These are phyloP conservation scores for Schwanniomyces sp. DNA, from an alignment of 805 yeast genomes.

Conservation along the genomic window DNA sequence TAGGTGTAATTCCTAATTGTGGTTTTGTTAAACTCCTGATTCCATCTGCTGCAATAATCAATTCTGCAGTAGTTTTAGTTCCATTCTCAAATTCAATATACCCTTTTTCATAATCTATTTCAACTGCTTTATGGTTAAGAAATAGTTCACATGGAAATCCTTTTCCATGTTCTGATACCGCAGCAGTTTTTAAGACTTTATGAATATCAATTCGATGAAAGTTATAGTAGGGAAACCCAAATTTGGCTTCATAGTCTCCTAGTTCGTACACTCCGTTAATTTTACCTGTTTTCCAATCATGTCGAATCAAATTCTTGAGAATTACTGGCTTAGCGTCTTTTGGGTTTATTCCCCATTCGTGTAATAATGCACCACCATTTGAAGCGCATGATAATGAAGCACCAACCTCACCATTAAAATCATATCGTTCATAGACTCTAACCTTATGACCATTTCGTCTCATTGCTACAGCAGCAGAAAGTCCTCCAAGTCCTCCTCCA, in stretches of 20 bases:
- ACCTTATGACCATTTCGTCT: slow-evolving; percentile 28
- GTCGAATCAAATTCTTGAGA: slow-evolving; percentile 19
- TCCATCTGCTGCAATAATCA: slow-evolving; percentile 24
- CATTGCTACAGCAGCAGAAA: no score
- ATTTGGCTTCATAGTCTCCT: neutral
- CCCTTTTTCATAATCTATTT: slow-evolving; percentile 17
- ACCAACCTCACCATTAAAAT: slow-evolving; percentile 28
- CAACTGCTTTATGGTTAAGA: slow-evolving; percentile 7
- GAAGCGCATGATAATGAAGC: slow-evolving; percentile 29
- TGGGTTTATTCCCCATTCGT: slow-evolving; percentile 24
- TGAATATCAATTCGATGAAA: no score
- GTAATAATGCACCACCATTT: slow-evolving; percentile 24
- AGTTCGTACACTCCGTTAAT: slow-evolving; percentile 18
- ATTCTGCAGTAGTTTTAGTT: slow-evolving; percentile 11
- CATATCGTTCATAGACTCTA: slow-evolving; percentile 23
- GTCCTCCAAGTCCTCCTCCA: no score
- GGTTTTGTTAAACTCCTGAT: slow-evolving; percentile 18
- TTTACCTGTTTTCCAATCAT: slow-evolving; percentile 21
- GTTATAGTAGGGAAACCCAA: no score
- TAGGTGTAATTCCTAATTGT: slow-evolving; percentile 17
- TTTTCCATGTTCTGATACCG: slow-evolving; percentile 15
- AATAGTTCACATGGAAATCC: slow-evolving; percentile 19
- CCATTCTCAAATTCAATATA: slow-evolving; percentile 20
- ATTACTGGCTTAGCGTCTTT: slow-evolving; percentile 22
- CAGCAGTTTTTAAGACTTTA: slow-evolving; percentile 14